phyloP scores from a whole-genome alignment of 2,329 filamentous ascomycete genomes.

The Diaporthe sp. region DNA sequence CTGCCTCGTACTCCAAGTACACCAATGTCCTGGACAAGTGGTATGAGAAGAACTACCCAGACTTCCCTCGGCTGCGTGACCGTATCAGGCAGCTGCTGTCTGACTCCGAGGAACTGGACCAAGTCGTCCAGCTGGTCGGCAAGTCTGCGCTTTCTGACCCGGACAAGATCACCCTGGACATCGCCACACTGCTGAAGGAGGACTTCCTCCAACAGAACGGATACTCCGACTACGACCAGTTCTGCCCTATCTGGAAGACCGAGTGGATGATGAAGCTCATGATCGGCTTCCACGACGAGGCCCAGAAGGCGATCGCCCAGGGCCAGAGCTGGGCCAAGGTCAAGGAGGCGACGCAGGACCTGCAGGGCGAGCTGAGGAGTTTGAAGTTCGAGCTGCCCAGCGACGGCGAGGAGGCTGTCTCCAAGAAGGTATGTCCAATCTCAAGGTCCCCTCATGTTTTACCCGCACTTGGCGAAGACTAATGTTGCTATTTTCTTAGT shows the following conservation, averaged over 20 bases:
- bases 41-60: slow-evolving; percentile 93
- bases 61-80: slow-evolving; percentile 93
- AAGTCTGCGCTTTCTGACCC: slow-evolving; percentile 96
- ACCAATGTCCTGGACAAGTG: slow-evolving; percentile 87
- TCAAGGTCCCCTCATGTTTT: slow-evolving; percentile 2
- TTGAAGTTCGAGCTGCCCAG: slow-evolving; percentile 97
- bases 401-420: slow-evolving; percentile 83
- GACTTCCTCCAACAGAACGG: slow-evolving; percentile 99
- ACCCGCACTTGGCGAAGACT: slow-evolving; percentile 43
- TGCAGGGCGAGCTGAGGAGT: slow-evolving; percentile 85
- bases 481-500: slow-evolving; percentile 64
- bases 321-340: slow-evolving; percentile 94
- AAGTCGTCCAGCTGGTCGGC: slow-evolving; percentile 97
- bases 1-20: slow-evolving; percentile 96
- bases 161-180: slow-evolving; percentile 98
- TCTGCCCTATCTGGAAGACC: slow-evolving; percentile 99
- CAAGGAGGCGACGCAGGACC: slow-evolving; percentile 86
- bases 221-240: slow-evolving; percentile 99
- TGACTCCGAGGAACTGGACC: slow-evolving; percentile 96
- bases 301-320: slow-evolving; percentile 92
- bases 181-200: slow-evolving; percentile 93
- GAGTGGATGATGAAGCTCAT: slow-evolving; percentile 99
- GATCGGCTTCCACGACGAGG: slow-evolving; percentile 97
- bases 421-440: slow-evolving; percentile 78
- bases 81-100: slow-evolving; percentile 93